Base-by-base conservation (phyloP, 306 rosid species). In the Aeschynomene evenia region DNA sequence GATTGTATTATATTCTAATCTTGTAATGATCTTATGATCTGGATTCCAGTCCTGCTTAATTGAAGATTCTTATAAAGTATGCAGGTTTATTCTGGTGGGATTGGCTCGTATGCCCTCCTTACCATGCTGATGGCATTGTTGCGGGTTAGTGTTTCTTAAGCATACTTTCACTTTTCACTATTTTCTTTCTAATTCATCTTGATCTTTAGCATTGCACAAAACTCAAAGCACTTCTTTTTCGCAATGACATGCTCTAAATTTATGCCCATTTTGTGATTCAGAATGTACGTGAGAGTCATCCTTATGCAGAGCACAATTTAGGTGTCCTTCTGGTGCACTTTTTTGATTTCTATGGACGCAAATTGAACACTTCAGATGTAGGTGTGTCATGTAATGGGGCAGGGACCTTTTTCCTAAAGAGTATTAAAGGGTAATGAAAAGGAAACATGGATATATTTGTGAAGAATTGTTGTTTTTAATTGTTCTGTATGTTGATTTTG, bases 11-110 rank as follows among this genome's bases (percentile, higher is more conserved):
- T 18, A 46, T 52, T 21, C 31, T 63, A 18, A 69, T 37, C 63
- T 5, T 22, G 51, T 40, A 67, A 67, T 55, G 33, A 53, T 63
- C 52, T 63, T 9, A 39, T 10, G 49, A 36, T 28, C 6, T 28
- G 31, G 31, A 28, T 12, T 67, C 63, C 40, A 33, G 54, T 58
- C 66, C 66, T 74, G 4, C 68, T 78, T 73, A 68, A 80, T 78
- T 71, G 69, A 66, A 63, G 48, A 68, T 77, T 86, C 66, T 40
- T 79, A 51, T 75, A 7, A 77, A 68, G 63, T 62, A 60, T 82
- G 83, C 81, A 94, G 97, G 99, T 94, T 39, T 94, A 87, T 86
- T 85, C 96, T 80, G 99, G 99, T 34, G 99, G 99, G 75, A 67
- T 94, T 76, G 95, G 99, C 73, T 91, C 97, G 21, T 94, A 91